Percentiles rank a stretch among this genome's conserved stretches.
phyloP scores from a whole-genome alignment of 2,329 filamentous ascomycete genomes.

The Paecilomyces niveus region DNA sequence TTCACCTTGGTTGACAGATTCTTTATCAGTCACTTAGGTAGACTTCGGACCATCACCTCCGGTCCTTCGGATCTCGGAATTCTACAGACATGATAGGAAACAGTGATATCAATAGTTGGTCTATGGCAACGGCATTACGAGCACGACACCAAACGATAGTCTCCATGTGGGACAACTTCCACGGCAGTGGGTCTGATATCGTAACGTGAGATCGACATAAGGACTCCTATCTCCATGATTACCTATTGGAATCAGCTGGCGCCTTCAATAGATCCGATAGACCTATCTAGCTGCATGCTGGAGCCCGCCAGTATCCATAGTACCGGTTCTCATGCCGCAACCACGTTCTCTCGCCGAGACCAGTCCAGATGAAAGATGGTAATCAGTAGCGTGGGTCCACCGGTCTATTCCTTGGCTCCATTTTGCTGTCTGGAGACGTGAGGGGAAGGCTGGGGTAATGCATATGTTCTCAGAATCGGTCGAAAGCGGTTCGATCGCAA shows the following conservation, averaged over 20 bases:
- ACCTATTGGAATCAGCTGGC: background rate
- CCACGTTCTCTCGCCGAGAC: background rate
- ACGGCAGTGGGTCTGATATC: background rate
- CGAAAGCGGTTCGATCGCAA: background rate
- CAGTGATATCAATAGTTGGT: background rate
- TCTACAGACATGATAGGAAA: background rate
- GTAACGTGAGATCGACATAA: background rate
- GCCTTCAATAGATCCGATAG: background rate
- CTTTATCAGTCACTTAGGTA: background rate
- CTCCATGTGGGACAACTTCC: background rate
- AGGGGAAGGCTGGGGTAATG: background rate
- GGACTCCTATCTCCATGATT: background rate
- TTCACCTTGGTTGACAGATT: background rate
- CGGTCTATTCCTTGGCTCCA: background rate
- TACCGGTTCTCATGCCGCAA: background rate
- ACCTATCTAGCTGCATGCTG: background rate
- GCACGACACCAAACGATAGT: background rate
- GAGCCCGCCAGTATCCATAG: background rate
- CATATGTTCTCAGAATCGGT: too few relatives aligned
- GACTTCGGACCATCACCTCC: background rate
- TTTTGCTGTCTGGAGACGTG: background rate
- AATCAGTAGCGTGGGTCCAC: background rate
- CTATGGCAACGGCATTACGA: background rate
- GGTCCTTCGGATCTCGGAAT: background rate
- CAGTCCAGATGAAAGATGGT: background rate